Conservation (phyloP, 2,329 filamentous ascomycete species). For the Botryotinia globosa region DNA sequence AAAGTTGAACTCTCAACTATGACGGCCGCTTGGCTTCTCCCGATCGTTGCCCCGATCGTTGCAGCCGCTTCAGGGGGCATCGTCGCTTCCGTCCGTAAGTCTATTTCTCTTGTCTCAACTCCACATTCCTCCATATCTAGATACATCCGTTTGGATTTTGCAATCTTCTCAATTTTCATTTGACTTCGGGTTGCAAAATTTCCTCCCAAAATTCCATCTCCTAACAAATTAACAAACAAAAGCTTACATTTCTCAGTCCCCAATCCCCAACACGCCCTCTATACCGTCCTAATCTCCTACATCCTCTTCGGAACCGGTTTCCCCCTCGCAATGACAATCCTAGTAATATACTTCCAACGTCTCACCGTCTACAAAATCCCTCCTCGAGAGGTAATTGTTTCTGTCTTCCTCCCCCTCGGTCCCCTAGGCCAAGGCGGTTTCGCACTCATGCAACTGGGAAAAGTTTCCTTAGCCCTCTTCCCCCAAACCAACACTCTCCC, state of each 20-base stretch:
- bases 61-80: conserved; percentile 63
- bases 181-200: too few species aligned
- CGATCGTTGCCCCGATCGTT: conserved; percentile 65
- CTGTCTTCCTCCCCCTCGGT: conserved; percentile 64
- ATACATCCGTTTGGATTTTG: not conserved
- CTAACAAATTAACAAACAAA: not conserved
- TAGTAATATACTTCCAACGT: conserved; percentile 68
- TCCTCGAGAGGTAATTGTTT: conserved; percentile 64
- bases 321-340: conserved; percentile 58
- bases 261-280: conserved; percentile 52
- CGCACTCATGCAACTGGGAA: conserved; percentile 44
- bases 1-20: conserved; percentile 53
- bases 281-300: conserved; percentile 63
- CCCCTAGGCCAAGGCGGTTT: conserved; percentile 66
- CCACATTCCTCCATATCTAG: not conserved
- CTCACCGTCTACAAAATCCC: conserved; percentile 65
- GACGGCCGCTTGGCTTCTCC: conserved; percentile 63
- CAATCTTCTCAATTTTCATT: not conserved
- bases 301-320: conserved; percentile 66
- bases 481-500: conserved; percentile 40
- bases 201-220: too few species aligned
- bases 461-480: conserved; percentile 45
- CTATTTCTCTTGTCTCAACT: not conserved
- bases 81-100: conserved; percentile 51
- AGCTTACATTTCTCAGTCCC: conserved; percentile 41